Conservation (phyloP, 306 rosid species). For the Acacia confusa region DNA sequence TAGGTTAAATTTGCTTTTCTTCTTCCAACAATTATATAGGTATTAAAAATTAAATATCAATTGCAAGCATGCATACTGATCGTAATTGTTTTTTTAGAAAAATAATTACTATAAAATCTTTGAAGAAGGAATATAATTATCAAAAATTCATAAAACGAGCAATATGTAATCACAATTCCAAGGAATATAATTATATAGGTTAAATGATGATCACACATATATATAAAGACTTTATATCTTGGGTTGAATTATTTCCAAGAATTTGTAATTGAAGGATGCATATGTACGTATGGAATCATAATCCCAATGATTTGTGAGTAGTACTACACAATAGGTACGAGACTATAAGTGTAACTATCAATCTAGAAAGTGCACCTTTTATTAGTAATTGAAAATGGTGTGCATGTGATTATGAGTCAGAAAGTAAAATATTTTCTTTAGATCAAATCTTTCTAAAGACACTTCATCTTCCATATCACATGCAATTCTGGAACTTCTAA, state of each 20-base stretch:
- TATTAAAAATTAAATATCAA: neutral
- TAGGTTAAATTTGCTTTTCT: neutral
- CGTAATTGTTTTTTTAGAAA: too few species aligned
- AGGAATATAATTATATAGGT: too few species aligned
- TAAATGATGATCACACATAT: too few species aligned
- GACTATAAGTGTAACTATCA: neutral
- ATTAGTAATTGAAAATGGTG: neutral
- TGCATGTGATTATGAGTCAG: constrained; percentile 6
- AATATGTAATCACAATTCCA: too few species aligned
- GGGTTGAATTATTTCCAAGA: too few species aligned
- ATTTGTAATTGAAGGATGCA: neutral
- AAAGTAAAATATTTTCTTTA: neutral
- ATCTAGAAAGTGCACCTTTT: neutral
- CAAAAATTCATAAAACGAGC: too few species aligned
- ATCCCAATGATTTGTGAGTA: neutral
- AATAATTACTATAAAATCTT: too few species aligned
- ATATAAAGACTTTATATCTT: too few species aligned
- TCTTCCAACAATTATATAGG: neutral
- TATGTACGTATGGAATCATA: neutral
- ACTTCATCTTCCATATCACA: constrained; percentile 5
- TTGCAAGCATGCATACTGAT: neutral
- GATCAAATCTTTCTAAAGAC: constrained; percentile 2
- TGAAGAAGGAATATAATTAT: too few species aligned
- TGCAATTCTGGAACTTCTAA: neutral
- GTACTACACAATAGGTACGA: neutral